Evolutionary conservation across 176 grass and related monocot species (phyloP), one percentile per base, ranked within the genome.

Genomic region (Metroxylon sagu): DNA sequence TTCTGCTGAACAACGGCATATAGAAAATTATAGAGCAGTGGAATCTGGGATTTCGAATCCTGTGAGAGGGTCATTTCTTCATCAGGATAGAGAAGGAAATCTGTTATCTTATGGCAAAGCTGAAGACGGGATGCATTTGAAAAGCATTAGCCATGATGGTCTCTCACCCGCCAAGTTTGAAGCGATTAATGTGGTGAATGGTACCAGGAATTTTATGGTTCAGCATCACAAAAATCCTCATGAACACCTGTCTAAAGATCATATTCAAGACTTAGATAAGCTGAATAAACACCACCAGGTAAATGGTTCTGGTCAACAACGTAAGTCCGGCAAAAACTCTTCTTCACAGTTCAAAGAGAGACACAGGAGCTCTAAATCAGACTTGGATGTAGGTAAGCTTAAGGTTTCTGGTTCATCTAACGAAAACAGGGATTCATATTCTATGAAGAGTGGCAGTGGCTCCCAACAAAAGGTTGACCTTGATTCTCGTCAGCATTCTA

Each of bases 271-370:
- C 15, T 23, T 35, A n/a, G 19, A 52, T 29, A 61, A 71, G 57
- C 16, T 61, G 26, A 61, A 52, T 31, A 18, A 31, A 17, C 56
- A 60, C 17, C 48, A 35, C 25, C 25, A 27, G 19, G 7, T 31
- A 6, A 58, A 61, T 27, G 56, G 12, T 57, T 16, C 48, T 43
- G 60, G 14, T 52, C 56, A 52, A 14, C 6, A 16, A 17, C 21
- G 21, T 23, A 71, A 71, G n/a, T 53, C 69, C 21, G 49, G 69
- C 51, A 71, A 31, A 5, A 61, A 1, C 10, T 43, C 35, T 16
- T 71, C 69, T 31, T 61, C 57, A 61, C 16, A 25, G 15, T 35
- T 49, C 10, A 71, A 61, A 18, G 69, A 61, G 18, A 71, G 60
- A 71, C 25, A 52, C 29, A 61, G 48, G 52, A 48, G 69, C 15